Base-by-base conservation (phyloP, 176 grass and related monocot species). In the Oryza punctata region DNA sequence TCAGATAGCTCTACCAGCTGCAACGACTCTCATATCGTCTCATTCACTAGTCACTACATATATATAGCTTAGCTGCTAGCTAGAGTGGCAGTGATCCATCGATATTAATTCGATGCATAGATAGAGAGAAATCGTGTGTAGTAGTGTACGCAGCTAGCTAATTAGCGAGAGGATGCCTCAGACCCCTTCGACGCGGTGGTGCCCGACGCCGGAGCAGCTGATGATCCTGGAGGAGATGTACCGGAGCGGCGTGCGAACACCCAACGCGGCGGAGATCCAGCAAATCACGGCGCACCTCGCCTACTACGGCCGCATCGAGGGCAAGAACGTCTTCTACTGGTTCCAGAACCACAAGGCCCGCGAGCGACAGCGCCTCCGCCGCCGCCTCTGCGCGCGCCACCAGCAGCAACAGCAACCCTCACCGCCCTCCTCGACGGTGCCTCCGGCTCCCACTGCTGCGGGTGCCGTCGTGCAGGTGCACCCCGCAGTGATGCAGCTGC, bases 261-360 rank as follows among this genome's bases (percentile, higher is more conserved):
- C 94, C 10, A 97, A 93, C 78, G 91, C 91, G 19, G 84, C 89
- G 12, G 91, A 93, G 78, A 97, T 97, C 87, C 92, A 97, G 70
- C 92, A 94, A 88, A 94, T 94, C 68, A 97, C 94, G 7, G 94
- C 94, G 28, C 90, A 94, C 65, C 91, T 97, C 32, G 78, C 86
- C 26, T 90, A 90, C 80, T 94, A 97, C 13, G 94, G 94, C 72
- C 93, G 85, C 80, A 97, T 97, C 30, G 94, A 97, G 88, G 94
- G 91, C 28, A 97, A 97, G 61, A 97, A 97, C 69, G 94, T 97
- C 35, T 97, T 97, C 82, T 97, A 97, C 82, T 97, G 94, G 91
- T 97, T 97, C 64, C 94, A 97, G 75, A 97, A 97, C 82, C 94
- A 97, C 87, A 97, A 97, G 85, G 94, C 94, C 26, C 87, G 94